A percentile compares a stretch with the other conserved stretches of the same genome.
phyloP scores from a whole-genome alignment of 208 protist species.

The Wallacemonas rigidus region DNA sequence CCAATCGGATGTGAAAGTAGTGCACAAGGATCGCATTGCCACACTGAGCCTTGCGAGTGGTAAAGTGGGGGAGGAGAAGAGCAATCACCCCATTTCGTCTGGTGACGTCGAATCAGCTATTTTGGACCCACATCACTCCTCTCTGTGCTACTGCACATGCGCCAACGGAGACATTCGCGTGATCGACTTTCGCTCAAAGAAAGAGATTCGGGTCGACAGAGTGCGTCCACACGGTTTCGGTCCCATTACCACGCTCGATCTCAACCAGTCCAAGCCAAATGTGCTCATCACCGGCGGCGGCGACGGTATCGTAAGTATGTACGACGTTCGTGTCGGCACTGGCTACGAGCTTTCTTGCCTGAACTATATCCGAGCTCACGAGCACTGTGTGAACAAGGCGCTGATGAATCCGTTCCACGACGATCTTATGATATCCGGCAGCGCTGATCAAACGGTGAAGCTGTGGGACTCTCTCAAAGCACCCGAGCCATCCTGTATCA shows the following conservation, averaged over 20 bases:
- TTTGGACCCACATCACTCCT: constrained; percentile 77
- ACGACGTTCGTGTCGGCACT: constrained; percentile 56
- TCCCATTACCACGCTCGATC: constrained; percentile 56
- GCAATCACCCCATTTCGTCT: constrained; percentile 24
- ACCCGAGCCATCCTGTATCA: constrained; percentile 42
- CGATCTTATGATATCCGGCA: constrained; percentile 72
- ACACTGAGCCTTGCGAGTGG: constrained; percentile 37
- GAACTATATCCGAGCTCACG: constrained; percentile 52
- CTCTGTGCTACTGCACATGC: constrained; percentile 50
- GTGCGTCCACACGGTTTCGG: constrained; percentile 59
- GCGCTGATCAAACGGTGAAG: constrained; percentile 76
- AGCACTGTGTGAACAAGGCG: constrained; percentile 61
- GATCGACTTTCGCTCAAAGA: constrained; percentile 67
- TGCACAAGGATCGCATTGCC: constrained; percentile 30
- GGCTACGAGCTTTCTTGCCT: constrained; percentile 29
- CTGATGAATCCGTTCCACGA: constrained; percentile 88
- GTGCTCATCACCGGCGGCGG: constrained; percentile 62
- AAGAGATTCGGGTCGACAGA: constrained; percentile 28
- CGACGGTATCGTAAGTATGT: constrained; percentile 72
- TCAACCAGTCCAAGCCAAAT: constrained; percentile 59
- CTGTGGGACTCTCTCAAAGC: constrained; percentile 70
- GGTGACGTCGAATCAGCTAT: constrained; percentile 42
- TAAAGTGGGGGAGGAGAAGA: constrained; percentile 42
- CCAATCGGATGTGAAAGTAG: constrained; percentile 55
- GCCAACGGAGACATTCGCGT: constrained; percentile 45